phyloP scores from a whole-genome alignment of 306 rosid genomes.

The Rubus idaeus region DNA sequence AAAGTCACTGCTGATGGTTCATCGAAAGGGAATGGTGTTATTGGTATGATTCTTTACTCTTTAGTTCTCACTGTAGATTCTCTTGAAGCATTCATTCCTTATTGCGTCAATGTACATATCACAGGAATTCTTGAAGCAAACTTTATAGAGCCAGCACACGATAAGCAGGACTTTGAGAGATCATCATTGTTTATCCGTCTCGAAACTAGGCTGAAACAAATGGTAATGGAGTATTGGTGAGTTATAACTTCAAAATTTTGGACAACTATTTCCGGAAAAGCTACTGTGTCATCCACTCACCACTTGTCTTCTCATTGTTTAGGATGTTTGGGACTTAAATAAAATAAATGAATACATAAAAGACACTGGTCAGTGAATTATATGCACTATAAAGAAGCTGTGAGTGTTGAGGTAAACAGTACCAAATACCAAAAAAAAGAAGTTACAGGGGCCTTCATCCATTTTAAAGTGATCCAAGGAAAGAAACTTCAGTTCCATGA shows the following conservation, averaged over 20 bases:
- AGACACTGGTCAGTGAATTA: background rate
- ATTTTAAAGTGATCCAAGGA: background rate
- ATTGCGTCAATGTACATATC: constrained; percentile 25
- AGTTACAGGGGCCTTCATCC: background rate
- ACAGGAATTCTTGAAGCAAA: constrained; percentile 93
- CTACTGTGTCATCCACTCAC: background rate
- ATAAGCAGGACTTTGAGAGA: constrained; percentile 97
- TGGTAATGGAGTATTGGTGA: constrained; percentile 76
- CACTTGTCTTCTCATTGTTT: background rate
- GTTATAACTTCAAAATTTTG: constrained; percentile 23
- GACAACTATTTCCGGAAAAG: background rate
- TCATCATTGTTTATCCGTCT: constrained; percentile 69
- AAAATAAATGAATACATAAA: background rate
- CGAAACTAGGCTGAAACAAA: constrained; percentile 79
- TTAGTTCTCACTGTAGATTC: constrained; percentile 14
- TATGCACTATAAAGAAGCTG: background rate
- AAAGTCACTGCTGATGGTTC: constrained; percentile 72
- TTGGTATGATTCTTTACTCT: constrained; percentile 59
- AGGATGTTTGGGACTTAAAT: background rate
- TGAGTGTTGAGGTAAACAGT: background rate
- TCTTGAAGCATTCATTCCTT: constrained; percentile 20
- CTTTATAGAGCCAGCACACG: constrained; percentile 95
- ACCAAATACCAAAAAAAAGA: background rate
- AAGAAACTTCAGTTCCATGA: background rate
- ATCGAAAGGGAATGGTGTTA: constrained; percentile 68